phyloP scores from a whole-genome alignment of 2,329 filamentous ascomycete genomes.

The Fonsecaea erecta region DNA sequence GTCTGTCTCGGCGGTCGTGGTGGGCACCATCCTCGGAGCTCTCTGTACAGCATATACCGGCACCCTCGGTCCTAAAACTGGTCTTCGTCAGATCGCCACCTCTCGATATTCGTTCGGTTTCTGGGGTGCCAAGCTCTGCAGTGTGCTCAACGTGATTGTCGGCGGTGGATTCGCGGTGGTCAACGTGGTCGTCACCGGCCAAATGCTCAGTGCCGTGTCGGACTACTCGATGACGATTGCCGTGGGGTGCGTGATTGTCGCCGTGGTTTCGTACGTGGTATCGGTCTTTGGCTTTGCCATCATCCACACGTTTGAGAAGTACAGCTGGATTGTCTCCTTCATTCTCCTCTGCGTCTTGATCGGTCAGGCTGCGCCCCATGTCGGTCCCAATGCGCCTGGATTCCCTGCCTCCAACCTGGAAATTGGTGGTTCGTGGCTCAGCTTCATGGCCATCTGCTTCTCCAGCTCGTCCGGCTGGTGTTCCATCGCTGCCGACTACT shows the following conservation, averaged over 20 bases:
- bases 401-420: constrained; percentile 41
- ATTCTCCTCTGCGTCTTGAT: constrained; percentile 53
- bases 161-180: constrained; percentile 42
- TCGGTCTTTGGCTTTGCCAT: constrained; percentile 41
- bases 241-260: constrained; percentile 42
- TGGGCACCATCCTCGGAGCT: constrained; percentile 49
- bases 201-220: constrained; percentile 44
- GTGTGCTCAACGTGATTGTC: constrained; percentile 40
- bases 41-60: constrained; percentile 49
- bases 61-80: constrained; percentile 50
- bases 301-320: constrained; percentile 42
- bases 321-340: constrained; percentile 41
- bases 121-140: constrained; percentile 42
- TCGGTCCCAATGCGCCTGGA: constrained; percentile 46
- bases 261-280: constrained; percentile 40
- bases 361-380: constrained; percentile 51
- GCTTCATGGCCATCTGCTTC: constrained; percentile 36
- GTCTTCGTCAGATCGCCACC: constrained; percentile 40
- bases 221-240: constrained; percentile 41
- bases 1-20: constrained; percentile 47
- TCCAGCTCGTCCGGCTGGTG: constrained; percentile 36
- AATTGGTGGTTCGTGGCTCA: constrained; percentile 41
- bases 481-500: constrained; percentile 37
- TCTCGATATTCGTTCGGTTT: constrained; percentile 41
- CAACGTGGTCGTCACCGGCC: constrained; percentile 43